Evolutionary conservation across 176 grass and related monocot species (phyloP).

Genomic region (Musa acuminata): DNA sequence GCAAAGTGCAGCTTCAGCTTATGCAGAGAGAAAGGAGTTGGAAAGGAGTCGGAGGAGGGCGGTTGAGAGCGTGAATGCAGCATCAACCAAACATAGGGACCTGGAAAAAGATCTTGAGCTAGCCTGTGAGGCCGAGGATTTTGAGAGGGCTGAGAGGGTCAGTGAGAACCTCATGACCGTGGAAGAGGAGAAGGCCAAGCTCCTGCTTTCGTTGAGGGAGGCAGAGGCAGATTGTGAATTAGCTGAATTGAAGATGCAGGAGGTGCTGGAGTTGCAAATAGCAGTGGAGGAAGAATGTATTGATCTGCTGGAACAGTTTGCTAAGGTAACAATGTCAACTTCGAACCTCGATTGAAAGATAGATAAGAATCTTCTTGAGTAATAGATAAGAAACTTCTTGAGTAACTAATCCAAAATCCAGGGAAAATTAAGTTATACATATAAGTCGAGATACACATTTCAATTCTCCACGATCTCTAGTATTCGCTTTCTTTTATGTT

Average conservation of each 20-base stretch:
- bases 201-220: slow-evolving; percentile 39
- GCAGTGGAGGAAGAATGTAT: slow-evolving; percentile 53
- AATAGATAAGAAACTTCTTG: neutral
- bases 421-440: neutral
- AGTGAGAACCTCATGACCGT: slow-evolving; percentile 42
- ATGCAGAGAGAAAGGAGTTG: slow-evolving; percentile 60
- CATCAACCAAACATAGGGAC: slow-evolving; percentile 46
- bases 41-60: slow-evolving; percentile 42
- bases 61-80: slow-evolving; percentile 32
- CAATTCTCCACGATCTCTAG: no score
- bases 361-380: neutral
- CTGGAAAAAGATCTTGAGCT: slow-evolving; percentile 83
- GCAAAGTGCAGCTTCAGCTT: slow-evolving; percentile 35
- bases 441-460: no score
- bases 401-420: no score
- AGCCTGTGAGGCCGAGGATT: slow-evolving; percentile 79
- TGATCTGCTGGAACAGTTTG: slow-evolving; percentile 51
- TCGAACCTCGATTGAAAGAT: neutral
- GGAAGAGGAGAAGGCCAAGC: slow-evolving; percentile 58
- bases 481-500: no score
- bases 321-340: slow-evolving; percentile 46
- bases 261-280: slow-evolving; percentile 55
- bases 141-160: slow-evolving; percentile 80
- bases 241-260: slow-evolving; percentile 67
- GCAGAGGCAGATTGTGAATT: slow-evolving; percentile 57